Base-by-base conservation (phyloP, 805 yeast species). In the Starmerella floricola region DNA sequence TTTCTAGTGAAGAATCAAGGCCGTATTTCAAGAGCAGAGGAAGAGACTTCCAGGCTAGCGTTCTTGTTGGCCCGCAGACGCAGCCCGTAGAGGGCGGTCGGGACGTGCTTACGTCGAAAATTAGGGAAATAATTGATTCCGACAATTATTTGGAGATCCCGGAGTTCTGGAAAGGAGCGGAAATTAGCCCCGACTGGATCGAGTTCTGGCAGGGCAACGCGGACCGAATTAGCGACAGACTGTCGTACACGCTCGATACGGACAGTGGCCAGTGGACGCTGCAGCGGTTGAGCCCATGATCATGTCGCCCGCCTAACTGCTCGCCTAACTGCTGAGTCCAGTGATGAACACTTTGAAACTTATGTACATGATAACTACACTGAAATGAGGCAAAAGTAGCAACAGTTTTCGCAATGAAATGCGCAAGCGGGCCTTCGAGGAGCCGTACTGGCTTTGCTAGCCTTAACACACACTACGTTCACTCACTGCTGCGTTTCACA, bases 201-300 rank as follows among this genome's bases (percentile, higher is more conserved):
- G 98, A 88, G 63, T 91, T 88, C 58, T 88, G 96, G 95, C 97
- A 91, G 64, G 98, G 97, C 12, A 75, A 97, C 50, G 69, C 71
- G 46, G 79, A 84, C 56, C 72, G 97, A 59, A 66, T 88, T 39
- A 97, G 91, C 60, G 98, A 88, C 60, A 73, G 98, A 53, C 67
- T 87, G 37, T 74, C 77, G 8, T 87, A 71, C 61, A 69, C 73
- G 46, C 69, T 91, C 57, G 53, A 54, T 6, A 70, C 64, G 13
- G 67, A 63, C 13, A 66, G 16, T 26, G 41, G 36, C 6, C 4
- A 60, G 1, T 87, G 93, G 91, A 61, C 67, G 38, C 54, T 79
- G 18, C 63, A 66, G 31, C 73, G 95, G 63, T 63, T 84, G 29
- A 82, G 94, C 5, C 94, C 95, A 1, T 51, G 19, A 33, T n/a